A percentile compares a stretch with the other conserved stretches of the same genome.
phyloP scores from a whole-genome alignment of 2,329 filamentous ascomycete species.

The Claviceps lovelessii region DNA sequence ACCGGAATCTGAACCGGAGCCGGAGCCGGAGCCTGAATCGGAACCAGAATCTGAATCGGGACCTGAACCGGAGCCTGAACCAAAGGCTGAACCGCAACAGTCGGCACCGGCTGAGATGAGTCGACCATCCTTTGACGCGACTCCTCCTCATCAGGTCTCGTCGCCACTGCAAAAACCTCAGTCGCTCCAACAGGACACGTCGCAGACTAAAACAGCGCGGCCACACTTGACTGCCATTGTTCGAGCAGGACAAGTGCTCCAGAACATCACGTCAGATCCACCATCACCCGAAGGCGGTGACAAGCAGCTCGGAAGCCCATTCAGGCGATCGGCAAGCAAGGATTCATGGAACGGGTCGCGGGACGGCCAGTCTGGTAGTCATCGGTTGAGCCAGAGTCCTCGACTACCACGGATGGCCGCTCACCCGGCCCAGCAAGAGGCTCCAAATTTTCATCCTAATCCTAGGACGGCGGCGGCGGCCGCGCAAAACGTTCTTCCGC shows the following conservation, averaged over 20 bases:
- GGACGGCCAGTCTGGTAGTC: constrained; percentile 13
- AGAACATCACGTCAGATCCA: constrained; percentile 44
- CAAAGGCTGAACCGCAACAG: neutral
- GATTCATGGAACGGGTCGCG: constrained; percentile 18
- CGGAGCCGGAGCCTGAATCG: neutral
- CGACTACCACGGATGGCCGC: constrained; percentile 10
- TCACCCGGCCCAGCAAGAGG: constrained; percentile 14
- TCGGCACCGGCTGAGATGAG: constrained; percentile 11
- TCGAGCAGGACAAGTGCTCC: constrained; percentile 40
- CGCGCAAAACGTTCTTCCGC: constrained; percentile 13
- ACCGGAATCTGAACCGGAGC: neutral
- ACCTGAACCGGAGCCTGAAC: neutral
- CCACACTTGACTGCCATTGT: constrained; percentile 42
- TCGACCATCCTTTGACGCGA: constrained; percentile 16
- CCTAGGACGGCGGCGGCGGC: constrained; percentile 13
- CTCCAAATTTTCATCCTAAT: constrained; percentile 10
- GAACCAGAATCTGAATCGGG: too few species aligned
- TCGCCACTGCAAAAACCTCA: constrained; percentile 23
- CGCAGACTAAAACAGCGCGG: constrained; percentile 19
- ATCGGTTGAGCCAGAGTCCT: constrained; percentile 18
- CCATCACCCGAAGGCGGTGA: constrained; percentile 40
- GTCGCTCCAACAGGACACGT: constrained; percentile 16
- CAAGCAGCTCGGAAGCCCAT: constrained; percentile 40
- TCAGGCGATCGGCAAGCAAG: constrained; percentile 27
- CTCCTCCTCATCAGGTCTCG: constrained; percentile 20